phyloP scores from a whole-genome alignment of 2,329 filamentous ascomycete genomes.

The Phaeosphaeria sp. region DNA sequence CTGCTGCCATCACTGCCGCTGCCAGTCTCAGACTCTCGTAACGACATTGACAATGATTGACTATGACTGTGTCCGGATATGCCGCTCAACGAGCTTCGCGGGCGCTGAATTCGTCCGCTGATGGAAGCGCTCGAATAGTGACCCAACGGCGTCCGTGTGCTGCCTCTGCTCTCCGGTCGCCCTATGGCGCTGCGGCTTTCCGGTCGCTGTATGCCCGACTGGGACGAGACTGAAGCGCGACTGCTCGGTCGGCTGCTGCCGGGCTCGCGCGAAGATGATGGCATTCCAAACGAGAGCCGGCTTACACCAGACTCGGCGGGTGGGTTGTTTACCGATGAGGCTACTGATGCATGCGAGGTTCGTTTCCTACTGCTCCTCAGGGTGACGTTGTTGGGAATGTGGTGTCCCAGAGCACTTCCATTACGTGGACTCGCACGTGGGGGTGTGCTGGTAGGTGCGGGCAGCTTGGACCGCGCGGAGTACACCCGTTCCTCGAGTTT shows the following conservation, averaged over 20 bases:
- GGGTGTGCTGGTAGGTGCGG: conserved; percentile 78
- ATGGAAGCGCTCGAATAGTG: conserved; percentile 58
- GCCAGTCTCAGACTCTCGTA: conserved; percentile 59
- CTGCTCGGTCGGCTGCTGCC: conserved; percentile 71
- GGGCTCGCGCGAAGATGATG: conserved; percentile 34
- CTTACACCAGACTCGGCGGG: conserved; percentile 44
- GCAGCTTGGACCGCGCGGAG: conserved; percentile 87
- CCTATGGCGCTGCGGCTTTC: conserved; percentile 66
- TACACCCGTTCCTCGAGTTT: conserved; percentile 93
- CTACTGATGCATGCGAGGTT: conserved; percentile 58
- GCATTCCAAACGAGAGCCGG: conserved; percentile 59
- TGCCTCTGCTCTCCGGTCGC: conserved; percentile 68
- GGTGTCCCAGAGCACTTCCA: conserved; percentile 55
- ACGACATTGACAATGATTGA: conserved; percentile 38
- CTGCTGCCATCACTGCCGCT: conserved; percentile 44
- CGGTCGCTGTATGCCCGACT: conserved; percentile 48
- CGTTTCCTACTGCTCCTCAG: conserved; percentile 73
- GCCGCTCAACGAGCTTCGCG: conserved; percentile 74
- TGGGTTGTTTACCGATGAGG: conserved; percentile 44
- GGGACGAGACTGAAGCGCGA: conserved; percentile 58
- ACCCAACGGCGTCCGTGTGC: conserved; percentile 69
- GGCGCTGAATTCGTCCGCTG: conserved; percentile 57
- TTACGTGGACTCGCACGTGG: conserved; percentile 79
- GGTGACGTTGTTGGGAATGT: conserved; percentile 62
- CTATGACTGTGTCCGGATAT: conserved; percentile 52